phyloP scores from a whole-genome alignment of 306 rosid species.

The Gastrolobium villosum region DNA sequence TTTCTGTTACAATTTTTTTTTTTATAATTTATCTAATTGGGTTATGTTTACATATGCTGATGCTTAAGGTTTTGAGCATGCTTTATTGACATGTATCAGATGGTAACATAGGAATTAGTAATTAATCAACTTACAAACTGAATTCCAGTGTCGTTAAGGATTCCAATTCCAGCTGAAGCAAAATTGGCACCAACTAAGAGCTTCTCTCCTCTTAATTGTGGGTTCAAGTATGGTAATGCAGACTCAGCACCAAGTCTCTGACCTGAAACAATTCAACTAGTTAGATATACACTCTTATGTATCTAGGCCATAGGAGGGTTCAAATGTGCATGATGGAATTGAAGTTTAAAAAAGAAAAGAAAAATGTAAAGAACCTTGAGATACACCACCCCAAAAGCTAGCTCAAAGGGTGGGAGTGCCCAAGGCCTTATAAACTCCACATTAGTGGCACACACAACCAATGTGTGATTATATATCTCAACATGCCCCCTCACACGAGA shows the following conservation, averaged over 20 bases:
- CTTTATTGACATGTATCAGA: not conserved
- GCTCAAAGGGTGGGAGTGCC: no score
- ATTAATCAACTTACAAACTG: slow-evolving; percentile 64
- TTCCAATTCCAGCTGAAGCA: slow-evolving; percentile 93
- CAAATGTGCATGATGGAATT: not conserved
- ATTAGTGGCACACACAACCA: no score
- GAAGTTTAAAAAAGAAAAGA: not conserved
- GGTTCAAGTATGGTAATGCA: slow-evolving; percentile 75
- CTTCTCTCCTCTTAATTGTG: slow-evolving; percentile 60
- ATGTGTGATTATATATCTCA: no score
- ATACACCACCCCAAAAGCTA: no score
- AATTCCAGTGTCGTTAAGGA: slow-evolving; percentile 92
- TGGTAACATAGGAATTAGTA: not conserved
- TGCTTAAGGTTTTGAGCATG: not conserved
- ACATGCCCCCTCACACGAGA: no score
- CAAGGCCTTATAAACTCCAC: no score
- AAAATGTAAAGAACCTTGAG: no score
- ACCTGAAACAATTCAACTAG: slow-evolving; percentile 55
- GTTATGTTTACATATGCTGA: not conserved
- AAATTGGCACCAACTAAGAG: slow-evolving; percentile 88
- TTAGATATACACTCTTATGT: slow-evolving; percentile 4
- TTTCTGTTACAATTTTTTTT: not conserved
- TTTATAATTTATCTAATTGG: not conserved
- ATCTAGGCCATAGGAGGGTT: not conserved
- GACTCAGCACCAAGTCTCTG: slow-evolving; percentile 68